Percentiles rank a stretch among this genome's conserved stretches.
Conservation (phyloP, 805 yeast genomes). For the Metschnikowia cubensis region DNA sequence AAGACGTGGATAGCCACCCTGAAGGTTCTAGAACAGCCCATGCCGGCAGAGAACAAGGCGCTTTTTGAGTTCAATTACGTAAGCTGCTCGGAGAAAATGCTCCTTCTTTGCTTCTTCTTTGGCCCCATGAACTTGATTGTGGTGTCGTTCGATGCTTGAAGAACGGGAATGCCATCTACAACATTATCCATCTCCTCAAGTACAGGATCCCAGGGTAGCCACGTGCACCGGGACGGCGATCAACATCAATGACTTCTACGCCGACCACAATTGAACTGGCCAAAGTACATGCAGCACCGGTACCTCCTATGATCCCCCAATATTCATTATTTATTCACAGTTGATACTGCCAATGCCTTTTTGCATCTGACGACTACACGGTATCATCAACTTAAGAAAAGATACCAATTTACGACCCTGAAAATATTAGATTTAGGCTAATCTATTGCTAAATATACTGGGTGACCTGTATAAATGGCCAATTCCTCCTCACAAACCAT, state of each 20-base stretch:
- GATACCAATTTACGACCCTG: too few species aligned
- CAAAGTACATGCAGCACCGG: too few species aligned
- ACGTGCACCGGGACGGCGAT: conserved; percentile 40
- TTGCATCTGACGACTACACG: too few species aligned
- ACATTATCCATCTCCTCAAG: conserved; percentile 23
- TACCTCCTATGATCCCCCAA: too few species aligned
- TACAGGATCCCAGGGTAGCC: conserved; percentile 38
- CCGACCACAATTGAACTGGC: not conserved
- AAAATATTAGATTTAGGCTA: too few species aligned
- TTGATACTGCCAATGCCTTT: too few species aligned
- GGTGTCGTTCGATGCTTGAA: conserved; percentile 11
- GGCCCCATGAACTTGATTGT: conserved; percentile 35
- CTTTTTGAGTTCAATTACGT: conserved; percentile 22
- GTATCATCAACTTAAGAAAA: too few species aligned
- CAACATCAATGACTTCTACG: conserved; percentile 20
- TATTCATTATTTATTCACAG: too few species aligned
- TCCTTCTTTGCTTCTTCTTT: conserved; percentile 35
- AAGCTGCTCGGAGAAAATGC: conserved; percentile 23
- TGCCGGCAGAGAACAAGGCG: not conserved
- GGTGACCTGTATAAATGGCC: too few species aligned
- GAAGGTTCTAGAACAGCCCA: conserved; percentile 20
- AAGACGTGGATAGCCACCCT: conserved; percentile 33
- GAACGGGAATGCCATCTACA: conserved; percentile 14
- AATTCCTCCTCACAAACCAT: too few species aligned
- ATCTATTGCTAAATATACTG: too few species aligned